A percentile compares a stretch with the other conserved stretches of the same genome.
Evolutionary conservation across 148 eudicot species (phyloP).

Genomic region (Rhododendron simsii): DNA sequence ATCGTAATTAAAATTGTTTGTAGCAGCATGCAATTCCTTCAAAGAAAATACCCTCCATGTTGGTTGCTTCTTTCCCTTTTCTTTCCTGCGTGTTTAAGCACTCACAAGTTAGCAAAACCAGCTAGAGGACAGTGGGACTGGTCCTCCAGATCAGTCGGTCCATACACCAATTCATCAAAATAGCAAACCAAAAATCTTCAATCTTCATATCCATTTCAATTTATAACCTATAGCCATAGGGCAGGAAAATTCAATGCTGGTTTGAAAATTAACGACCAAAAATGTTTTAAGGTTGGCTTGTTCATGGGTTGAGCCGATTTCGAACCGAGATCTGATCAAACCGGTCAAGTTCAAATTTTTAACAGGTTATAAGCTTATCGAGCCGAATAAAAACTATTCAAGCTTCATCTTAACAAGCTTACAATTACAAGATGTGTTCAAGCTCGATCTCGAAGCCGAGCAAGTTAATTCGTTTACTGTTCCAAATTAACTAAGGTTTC

Average conservation of each 20-base stretch:
- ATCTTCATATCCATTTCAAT: background rate
- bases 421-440: background rate
- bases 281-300: background rate
- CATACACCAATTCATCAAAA: background rate
- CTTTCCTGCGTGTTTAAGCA: slow-evolving; percentile 48
- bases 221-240: background rate
- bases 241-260: background rate
- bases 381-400: background rate
- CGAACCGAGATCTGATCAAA: background rate
- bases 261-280: background rate
- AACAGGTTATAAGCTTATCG: background rate
- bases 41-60: slow-evolving; percentile 87
- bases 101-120: background rate
- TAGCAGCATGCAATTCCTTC: slow-evolving; percentile 89
- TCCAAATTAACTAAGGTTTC: background rate
- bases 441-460: background rate
- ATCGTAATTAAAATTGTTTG: slow-evolving; percentile 88
- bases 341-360: background rate
- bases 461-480: background rate
- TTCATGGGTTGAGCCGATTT: background rate
- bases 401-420: background rate
- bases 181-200: background rate
- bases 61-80: slow-evolving; percentile 45
- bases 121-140: background rate
- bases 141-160: background rate